phyloP scores from a whole-genome alignment of 805 yeast species.

The Saccharomycopsis schoenii region DNA sequence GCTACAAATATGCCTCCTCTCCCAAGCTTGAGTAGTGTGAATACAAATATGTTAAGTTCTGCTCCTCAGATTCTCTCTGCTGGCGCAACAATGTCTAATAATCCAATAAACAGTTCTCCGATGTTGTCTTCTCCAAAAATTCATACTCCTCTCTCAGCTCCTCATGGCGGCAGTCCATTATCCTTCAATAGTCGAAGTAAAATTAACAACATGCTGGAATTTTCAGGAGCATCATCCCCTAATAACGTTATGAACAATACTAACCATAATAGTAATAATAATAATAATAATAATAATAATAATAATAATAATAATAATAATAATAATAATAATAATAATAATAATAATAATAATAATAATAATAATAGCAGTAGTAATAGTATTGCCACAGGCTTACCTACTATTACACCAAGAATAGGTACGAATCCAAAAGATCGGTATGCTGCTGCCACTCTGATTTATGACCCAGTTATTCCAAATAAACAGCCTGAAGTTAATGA shows the following conservation, averaged over 20 bases:
- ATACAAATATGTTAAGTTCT: neutral
- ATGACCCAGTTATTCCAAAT: neutral
- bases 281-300: neutral
- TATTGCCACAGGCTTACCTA: neutral
- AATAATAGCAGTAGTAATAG: no score
- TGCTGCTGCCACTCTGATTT: neutral
- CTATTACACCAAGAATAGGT: neutral
- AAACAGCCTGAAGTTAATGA: neutral
- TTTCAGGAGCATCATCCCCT: neutral
- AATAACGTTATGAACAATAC: neutral
- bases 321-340: no score
- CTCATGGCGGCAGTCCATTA: neutral
- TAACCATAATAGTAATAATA: neutral
- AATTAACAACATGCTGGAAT: neutral
- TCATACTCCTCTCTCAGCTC: neutral
- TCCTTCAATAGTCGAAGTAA: neutral
- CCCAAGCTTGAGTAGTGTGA: neutral
- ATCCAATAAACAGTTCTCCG: neutral
- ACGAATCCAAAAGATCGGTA: neutral
- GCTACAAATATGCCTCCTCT: neutral
- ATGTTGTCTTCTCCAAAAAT: neutral
- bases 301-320: no score
- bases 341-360: no score
- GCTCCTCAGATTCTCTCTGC: slow-evolving; percentile 2
- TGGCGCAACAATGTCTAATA: neutral